Base-by-base conservation (phyloP, 1,284 basidiomycete species). In the Pascua sp. region DNA sequence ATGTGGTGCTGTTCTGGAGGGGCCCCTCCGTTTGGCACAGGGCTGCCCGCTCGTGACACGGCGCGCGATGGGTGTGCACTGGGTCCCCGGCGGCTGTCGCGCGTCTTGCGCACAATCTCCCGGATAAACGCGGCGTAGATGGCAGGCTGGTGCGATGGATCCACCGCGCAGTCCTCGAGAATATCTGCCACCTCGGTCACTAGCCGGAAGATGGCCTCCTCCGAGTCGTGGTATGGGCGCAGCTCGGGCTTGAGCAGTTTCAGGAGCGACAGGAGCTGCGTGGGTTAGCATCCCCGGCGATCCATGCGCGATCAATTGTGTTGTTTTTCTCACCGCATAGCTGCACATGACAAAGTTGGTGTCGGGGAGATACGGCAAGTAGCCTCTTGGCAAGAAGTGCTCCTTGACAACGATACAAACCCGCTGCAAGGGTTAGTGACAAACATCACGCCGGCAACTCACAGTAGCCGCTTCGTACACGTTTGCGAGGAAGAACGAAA, bases 331-430 rank as follows among this genome's bases (percentile, higher is more conserved):
- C 51, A 75, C 72, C 17, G 73, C 72, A 77, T 96, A 97, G 11
- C 89, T 90, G 52, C 86, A 85, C 80, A 91, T 89, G 24, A 97
- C 90, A 69, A 91, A 95, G 69, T 91, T 89, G 9, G 90, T 90
- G 73, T 98, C 94, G 0, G 91, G 89, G 0, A 90, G 85, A 73
- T 91, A 94, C 59, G 84, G 85, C 72, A 97, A 79, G 68, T 83
- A 89, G 2, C 88, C 90, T 42, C 80, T 81, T 2, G 89, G 87
- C 1, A 84, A 85, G 39, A 93, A 81, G 61, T 87, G 81, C 62
- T 93, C 90, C 58, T 73, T 75, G 56, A 77, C 68, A 2, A 75
- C 68, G 11, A 60, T 67, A 55, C 75, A 70, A 36, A 71, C 68
- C 36, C 66, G 63, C 66, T 71, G 47, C 24, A 32, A 32, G 3